These are phyloP conservation scores for Westerdykella aurantiaca DNA, from an alignment of 2,329 filamentous ascomycete genomes.

Conservation along the genomic window DNA sequence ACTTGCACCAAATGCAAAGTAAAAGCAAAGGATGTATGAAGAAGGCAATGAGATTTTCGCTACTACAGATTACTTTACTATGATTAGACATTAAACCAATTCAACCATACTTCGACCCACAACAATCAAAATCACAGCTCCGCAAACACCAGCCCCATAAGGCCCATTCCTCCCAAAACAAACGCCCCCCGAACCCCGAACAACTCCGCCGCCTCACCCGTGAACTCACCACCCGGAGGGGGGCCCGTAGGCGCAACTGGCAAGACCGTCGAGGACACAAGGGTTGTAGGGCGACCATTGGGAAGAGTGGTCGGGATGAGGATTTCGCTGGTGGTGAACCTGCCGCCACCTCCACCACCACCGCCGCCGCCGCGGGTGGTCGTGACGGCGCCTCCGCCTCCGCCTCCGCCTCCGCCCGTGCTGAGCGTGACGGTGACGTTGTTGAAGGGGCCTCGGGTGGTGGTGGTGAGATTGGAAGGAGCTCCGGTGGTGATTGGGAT, in stretches of 20 bases:
- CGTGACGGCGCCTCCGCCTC: not conserved
- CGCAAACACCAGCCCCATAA: constrained; percentile 20
- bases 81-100: too few species aligned
- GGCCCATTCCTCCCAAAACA: constrained; percentile 12
- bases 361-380: not conserved
- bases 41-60: too few species aligned
- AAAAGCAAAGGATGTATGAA: too few species aligned
- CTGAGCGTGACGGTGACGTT: constrained; percentile 7
- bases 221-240: constrained; percentile 1
- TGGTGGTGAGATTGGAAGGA: not conserved
- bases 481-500: constrained; percentile 1
- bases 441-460: not conserved
- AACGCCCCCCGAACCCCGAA: constrained; percentile 5
- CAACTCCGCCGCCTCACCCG: constrained; percentile 1
- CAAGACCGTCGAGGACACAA: constrained; percentile 4
- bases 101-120: not conserved
- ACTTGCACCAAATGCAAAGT: too few species aligned
- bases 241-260: constrained; percentile 1
- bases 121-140: constrained; percentile 8
- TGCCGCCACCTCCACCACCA: not conserved
- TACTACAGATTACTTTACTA: too few species aligned
- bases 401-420: not conserved
- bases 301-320: constrained; percentile 5
- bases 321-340: not conserved
- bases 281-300: constrained; percentile 4